Evolutionary conservation across 176 grass and related monocot genomes (phyloP), one percentile per base, ranked within the genome.

Genomic region (Calamus simplicifolius): DNA sequence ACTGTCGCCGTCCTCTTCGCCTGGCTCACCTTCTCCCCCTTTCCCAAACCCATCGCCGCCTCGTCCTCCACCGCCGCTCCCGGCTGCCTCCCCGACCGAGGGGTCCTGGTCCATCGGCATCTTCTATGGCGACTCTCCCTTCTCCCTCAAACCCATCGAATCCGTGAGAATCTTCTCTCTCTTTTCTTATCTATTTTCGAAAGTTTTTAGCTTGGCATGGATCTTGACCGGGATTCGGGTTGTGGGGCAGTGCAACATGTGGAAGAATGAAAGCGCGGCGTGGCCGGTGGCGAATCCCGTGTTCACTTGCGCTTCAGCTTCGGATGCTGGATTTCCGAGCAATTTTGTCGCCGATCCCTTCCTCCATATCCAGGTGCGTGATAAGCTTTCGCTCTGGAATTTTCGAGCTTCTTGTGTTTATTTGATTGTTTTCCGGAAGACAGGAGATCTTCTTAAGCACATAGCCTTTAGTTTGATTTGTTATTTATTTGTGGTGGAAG

Each of bases 281-380:
- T 88, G 84, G 92, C 87, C 92, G 16, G 87, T 85, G 48, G 84
- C 87, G 25, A 97, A 97, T 29, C 92, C 92, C 10, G 81, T 63
- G 21, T 65, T 91, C 50, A 97, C 87, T 23, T 91, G 92, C 62
- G 79, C 75, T 21, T 80, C 82, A 10, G 69, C 87, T 28, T 75
- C 23, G 55, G 65, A 75, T 19, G 60, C 68, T 18, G 87, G 81
- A 10, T 79, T 73, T 31, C 75, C 81, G 19, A 85, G 87, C 81
- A 97, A 80, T 51, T 97, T 97, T 35, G 87, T 97, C 50, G 84
- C 84, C 15, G 89, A 83, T 63, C 92, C 92, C 1, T 97, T 97
- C 76, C 78, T 97, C 51, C 91, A 88, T 56, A 53, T 88, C 38
- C 86, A 91, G 92, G 92, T 97, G 73, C 29, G 54, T 61, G 29